Evolutionary conservation across 2,329 filamentous ascomycete genomes (phyloP), one percentile per base, ranked within the genome.

Genomic region (Aspergillus proliferans): DNA sequence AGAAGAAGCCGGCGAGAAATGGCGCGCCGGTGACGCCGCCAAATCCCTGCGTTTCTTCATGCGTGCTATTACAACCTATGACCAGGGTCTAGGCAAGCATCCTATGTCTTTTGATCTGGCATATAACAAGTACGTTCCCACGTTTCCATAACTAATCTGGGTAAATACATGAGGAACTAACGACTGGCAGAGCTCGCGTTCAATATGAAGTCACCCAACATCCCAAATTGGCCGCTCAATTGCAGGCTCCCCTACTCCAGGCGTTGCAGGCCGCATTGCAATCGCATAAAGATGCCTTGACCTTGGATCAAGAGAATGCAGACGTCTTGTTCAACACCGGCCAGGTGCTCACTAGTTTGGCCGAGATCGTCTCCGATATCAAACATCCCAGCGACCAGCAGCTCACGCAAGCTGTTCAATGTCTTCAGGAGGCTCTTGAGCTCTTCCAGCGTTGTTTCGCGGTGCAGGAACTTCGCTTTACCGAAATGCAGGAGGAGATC

Each of bases 1-100:
- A 51, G 85, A 89, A 68, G 83, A 87, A 65, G 82, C 82, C 4
- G 85, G 83, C 6, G 84, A 85, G 53, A 89, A 89, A 76, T 87
- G 85, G 82, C 76, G 85, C 45, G 84, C 79, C 34, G 86, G 85
- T 19, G 85, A 89, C 63, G 77, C 82, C 18, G 79, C 75, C 44
- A 88, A 88, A 59, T 78, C 80, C 4, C 74, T 76, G 54, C 73
- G 82, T 43, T 76, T 76, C 58, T 76, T 76, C 61, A 75, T 82
- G 54, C 74, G 83, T 52, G 85, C 86, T 10, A 77, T 87, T 46
- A 78, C 85, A 46, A 75, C 76, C 41, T 89, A 88, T 60, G 78
- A 82, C 53, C 76, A 80, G 47, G 86, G 83, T 10, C 62, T 88
- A 28, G 69, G 71, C 44, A 80, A 74, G 51, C 83, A 81, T 61